phyloP scores from a whole-genome alignment of 1,139 yeast genomes.

The Keqinozyma sinolaborantium region DNA sequence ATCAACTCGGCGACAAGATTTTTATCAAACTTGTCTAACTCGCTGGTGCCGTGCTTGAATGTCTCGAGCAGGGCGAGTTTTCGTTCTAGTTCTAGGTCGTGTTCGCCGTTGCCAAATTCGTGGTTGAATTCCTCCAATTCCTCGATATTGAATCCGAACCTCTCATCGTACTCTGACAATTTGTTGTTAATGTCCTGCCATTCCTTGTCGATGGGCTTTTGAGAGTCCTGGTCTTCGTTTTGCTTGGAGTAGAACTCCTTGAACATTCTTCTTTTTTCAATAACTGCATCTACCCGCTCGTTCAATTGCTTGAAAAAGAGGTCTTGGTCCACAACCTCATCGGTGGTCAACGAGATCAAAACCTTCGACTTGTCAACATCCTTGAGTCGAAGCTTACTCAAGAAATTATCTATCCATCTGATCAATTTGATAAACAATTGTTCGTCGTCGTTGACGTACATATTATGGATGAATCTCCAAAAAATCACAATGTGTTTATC shows the following conservation, averaged over 20 bases:
- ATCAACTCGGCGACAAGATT: conserved; percentile 7
- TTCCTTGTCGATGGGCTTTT: conserved; percentile 36
- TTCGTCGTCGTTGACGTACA: conserved; percentile 72
- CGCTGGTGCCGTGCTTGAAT: conserved; percentile 18
- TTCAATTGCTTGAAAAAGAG: conserved; percentile 29
- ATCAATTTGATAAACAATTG: conserved; percentile 66
- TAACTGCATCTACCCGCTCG: conserved; percentile 22
- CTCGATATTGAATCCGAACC: conserved; percentile 56
- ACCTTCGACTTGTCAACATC: conserved; percentile 49
- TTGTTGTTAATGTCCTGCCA: conserved; percentile 49
- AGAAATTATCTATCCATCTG: conserved; percentile 60
- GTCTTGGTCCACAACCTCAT: conserved; percentile 17
- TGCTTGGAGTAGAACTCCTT: conserved; percentile 28
- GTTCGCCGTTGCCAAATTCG: conserved; percentile 19
- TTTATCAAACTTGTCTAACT: conserved; percentile 24
- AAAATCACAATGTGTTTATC: conserved; percentile 68
- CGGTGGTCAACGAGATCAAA: conserved; percentile 31
- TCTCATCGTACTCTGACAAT: conserved; percentile 37
- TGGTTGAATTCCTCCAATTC: conserved; percentile 57
- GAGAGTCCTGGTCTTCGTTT: conserved; percentile 11
- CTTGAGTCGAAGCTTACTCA: conserved; percentile 57
- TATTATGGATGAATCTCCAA: conserved; percentile 71
- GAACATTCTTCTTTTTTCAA: conserved; percentile 29
- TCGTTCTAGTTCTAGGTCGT: conserved; percentile 17
- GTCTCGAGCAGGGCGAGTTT: conserved; percentile 14